These are phyloP conservation scores for Trichoderma sp. DNA, from an alignment of 2,329 filamentous ascomycete genomes.

Conservation along the genomic window DNA sequence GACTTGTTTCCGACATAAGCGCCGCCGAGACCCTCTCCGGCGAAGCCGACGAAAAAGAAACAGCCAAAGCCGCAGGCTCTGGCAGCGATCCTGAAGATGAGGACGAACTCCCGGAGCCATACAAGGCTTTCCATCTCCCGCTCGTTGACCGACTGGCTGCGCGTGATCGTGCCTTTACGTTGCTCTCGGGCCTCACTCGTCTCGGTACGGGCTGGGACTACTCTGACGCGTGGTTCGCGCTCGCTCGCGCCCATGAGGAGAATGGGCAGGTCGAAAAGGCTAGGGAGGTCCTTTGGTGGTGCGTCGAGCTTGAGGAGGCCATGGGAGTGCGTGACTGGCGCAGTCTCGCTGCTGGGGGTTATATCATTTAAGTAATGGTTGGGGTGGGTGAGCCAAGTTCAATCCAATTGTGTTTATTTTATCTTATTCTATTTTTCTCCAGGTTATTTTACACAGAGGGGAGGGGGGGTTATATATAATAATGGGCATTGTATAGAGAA, in stretches of 20 bases:
- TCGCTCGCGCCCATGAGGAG: conserved; percentile 84
- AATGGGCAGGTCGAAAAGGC: conserved; percentile 83
- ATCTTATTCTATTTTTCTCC: neutral
- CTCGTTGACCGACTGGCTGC: conserved; percentile 82
- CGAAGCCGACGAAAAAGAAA: conserved; percentile 19
- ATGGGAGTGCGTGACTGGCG: conserved; percentile 77
- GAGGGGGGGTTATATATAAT: neutral
- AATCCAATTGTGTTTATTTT: neutral
- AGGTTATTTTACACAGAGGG: neutral
- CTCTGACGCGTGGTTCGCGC: conserved; percentile 87
- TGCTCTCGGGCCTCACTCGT: conserved; percentile 80
- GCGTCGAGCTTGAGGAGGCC: conserved; percentile 87
- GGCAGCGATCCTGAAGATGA: conserved; percentile 28
- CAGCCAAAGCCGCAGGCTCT: conserved; percentile 15
- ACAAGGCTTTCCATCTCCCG: conserved; percentile 62
- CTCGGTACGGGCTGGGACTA: conserved; percentile 86
- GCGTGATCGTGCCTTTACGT: conserved; percentile 80
- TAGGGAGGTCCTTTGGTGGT: conserved; percentile 95
- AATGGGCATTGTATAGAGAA: neutral
- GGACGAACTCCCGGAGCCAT: conserved; percentile 49
- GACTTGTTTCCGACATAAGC: conserved; percentile 38
- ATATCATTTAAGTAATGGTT: conserved; percentile 45
- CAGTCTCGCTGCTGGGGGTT: conserved; percentile 64
- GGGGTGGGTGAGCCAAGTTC: no score
- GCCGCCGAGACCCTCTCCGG: conserved; percentile 23